Conservation (phyloP, 139 green algal species). For the Microglena sp. region DNA sequence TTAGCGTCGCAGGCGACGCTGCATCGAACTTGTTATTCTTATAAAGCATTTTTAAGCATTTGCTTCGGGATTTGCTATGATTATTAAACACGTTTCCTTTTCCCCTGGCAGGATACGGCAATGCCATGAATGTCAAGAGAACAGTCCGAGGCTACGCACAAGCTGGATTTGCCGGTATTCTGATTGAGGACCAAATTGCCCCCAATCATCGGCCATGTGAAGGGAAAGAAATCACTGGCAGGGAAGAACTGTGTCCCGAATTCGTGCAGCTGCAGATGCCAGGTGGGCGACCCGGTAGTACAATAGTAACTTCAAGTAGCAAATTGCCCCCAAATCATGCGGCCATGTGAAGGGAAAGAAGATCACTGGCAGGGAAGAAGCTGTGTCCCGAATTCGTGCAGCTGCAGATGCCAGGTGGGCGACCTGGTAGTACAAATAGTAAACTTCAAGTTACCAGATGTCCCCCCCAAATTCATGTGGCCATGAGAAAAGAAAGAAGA, state of each 20-base stretch:
- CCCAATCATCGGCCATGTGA: constrained; percentile 91
- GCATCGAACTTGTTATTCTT: too few relatives aligned
- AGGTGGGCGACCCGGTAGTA: too few relatives aligned
- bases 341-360: constrained; percentile 80
- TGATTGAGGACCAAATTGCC: constrained; percentile 85
- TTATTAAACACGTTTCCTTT: too few relatives aligned
- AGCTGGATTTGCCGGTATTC: constrained; percentile 58
- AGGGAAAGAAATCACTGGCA: constrained; percentile 62
- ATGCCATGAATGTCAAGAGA: constrained; percentile 89
- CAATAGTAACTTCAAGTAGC: too few relatives aligned
- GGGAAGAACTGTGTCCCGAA: constrained; percentile 69
- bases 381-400: constrained; percentile 64
- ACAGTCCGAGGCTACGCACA: constrained; percentile 81
- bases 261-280: constrained; percentile 70
- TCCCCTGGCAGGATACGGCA: constrained; percentile 69
- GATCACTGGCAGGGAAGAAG: constrained; percentile 75
- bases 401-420: constrained; percentile 62
- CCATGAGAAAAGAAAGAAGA: constrained; percentile 75
- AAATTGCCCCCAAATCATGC: constrained; percentile 88
- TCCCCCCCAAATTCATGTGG: constrained; percentile 92
- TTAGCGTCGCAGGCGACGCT: too few relatives aligned
- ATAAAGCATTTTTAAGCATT: too few relatives aligned
- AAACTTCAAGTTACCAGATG: neutral
- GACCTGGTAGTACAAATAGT: neutral
- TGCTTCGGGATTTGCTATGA: too few relatives aligned